Evolutionary conservation across 2,329 filamentous ascomycete species (phyloP).

Genomic region (Trichoderma hamatum): DNA sequence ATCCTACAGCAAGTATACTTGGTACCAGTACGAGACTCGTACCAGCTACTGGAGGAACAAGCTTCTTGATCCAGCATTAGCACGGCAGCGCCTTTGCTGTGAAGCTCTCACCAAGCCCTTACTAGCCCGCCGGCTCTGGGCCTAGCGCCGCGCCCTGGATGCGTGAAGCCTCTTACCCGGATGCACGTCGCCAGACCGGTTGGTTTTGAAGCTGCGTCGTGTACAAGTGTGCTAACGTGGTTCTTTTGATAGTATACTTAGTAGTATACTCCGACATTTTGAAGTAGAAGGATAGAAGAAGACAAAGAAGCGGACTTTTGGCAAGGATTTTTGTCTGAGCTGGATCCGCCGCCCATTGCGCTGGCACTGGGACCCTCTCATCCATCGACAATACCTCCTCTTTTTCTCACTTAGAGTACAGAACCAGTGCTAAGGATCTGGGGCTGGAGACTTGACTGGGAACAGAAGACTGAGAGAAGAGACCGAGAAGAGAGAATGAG

Average conservation of each 20-base stretch:
- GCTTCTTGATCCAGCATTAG: slow-evolving; percentile 21
- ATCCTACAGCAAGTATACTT: background rate
- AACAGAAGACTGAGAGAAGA: background rate
- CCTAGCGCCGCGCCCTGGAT: slow-evolving; percentile 21
- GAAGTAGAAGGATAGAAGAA: background rate
- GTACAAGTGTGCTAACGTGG: background rate
- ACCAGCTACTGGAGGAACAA: background rate
- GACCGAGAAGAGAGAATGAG: background rate
- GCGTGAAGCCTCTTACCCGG: slow-evolving; percentile 19
- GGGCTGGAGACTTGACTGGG: background rate
- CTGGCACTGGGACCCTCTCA: slow-evolving; percentile 1
- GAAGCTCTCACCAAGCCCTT: background rate
- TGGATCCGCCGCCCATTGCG: slow-evolving; percentile 11
- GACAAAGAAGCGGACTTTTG: slow-evolving; percentile 7
- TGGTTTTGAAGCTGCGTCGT: background rate
- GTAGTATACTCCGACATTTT: background rate
- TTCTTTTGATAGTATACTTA: background rate
- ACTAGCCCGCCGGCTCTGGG: slow-evolving; percentile 3
- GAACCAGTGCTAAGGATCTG: background rate
- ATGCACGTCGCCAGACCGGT: slow-evolving; percentile 16
- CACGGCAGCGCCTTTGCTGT: background rate
- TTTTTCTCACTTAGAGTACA: background rate
- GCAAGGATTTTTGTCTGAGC: background rate
- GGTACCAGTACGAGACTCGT: background rate
- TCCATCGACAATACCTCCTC: background rate